These are phyloP conservation scores for Cudoniella acicularis DNA, from an alignment of 495 filamentous ascomycete genomes.

Conservation along the genomic window DNA sequence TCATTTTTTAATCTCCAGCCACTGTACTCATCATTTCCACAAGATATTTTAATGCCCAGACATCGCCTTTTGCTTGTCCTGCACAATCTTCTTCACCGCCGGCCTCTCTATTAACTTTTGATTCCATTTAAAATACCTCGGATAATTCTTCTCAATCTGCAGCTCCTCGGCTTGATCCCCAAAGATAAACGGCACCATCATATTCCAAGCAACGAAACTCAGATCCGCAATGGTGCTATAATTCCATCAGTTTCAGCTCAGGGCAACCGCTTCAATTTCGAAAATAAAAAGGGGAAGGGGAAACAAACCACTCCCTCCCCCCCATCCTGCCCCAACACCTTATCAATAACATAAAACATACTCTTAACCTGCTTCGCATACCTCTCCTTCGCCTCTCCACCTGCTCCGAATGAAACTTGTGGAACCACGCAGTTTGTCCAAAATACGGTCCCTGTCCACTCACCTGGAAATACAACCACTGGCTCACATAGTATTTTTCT, in stretches of 20 bases:
- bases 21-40: background rate
- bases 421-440: conserved; percentile 29
- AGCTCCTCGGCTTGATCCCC: background rate
- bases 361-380: conserved; percentile 42
- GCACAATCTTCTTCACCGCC: conserved; percentile 33
- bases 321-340: conserved; percentile 25
- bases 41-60: background rate
- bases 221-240: conserved; percentile 9
- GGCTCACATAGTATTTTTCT: conserved; percentile 39
- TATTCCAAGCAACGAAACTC: conserved; percentile 17
- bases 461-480: conserved; percentile 43
- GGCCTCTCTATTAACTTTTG: conserved; percentile 30
- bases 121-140: conserved; percentile 26
- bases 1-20: too few relatives aligned
- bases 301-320: background rate
- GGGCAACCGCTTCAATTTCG: too few relatives aligned
- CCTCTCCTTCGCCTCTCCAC: conserved; percentile 42
- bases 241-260: too few relatives aligned
- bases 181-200: conserved; percentile 3
- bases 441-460: conserved; percentile 47
- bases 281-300: too few relatives aligned
- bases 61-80: conserved; percentile 7
- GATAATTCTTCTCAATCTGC: conserved; percentile 11
- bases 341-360: conserved; percentile 42
- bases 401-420: conserved; percentile 40